phyloP scores from a whole-genome alignment of 2,329 filamentous ascomycete species.

The Periconia digitata region DNA sequence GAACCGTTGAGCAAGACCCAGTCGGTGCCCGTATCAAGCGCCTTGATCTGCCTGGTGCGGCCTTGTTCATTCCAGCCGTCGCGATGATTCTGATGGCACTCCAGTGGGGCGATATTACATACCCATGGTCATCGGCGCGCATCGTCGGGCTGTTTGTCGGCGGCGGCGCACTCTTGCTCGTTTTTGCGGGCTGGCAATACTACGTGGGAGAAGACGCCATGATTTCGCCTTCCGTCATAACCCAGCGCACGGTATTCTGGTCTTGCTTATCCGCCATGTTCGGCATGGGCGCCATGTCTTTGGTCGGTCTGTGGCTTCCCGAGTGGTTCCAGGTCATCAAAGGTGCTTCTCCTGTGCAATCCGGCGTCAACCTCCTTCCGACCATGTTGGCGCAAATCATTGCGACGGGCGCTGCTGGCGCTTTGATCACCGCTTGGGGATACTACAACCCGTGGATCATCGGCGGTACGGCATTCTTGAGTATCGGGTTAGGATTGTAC shows the following conservation, averaged over 20 bases:
- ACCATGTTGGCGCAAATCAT: constrained; percentile 44
- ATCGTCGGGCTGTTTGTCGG: constrained; percentile 53
- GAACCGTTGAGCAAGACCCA: constrained; percentile 16
- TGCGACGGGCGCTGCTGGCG: constrained; percentile 34
- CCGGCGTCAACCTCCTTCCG: constrained; percentile 22
- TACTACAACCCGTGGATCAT: constrained; percentile 42
- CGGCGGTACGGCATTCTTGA: constrained; percentile 24
- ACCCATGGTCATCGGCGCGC: constrained; percentile 48
- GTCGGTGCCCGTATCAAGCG: constrained; percentile 27
- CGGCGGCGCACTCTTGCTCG: constrained; percentile 46
- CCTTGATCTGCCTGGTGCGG: constrained; percentile 50
- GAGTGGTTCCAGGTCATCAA: constrained; percentile 25
- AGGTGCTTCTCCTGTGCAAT: constrained; percentile 13
- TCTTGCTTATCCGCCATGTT: constrained; percentile 37
- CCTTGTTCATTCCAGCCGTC: constrained; percentile 44
- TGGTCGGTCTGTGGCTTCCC: constrained; percentile 30
- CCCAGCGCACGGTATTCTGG: constrained; percentile 33
- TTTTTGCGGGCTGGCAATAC: constrained; percentile 29
- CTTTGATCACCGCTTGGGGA: constrained; percentile 28
- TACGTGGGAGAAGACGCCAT: constrained; percentile 38
- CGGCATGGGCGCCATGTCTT: constrained; percentile 37
- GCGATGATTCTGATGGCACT: constrained; percentile 51
- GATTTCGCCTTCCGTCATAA: constrained; percentile 42
- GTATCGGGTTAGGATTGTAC: constrained; percentile 27
- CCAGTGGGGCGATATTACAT: constrained; percentile 47